Percentiles rank a stretch among this genome's conserved stretches.
Evolutionary conservation across 208 protist genomes (phyloP).

Genomic region (Wallacemonas sp.): DNA sequence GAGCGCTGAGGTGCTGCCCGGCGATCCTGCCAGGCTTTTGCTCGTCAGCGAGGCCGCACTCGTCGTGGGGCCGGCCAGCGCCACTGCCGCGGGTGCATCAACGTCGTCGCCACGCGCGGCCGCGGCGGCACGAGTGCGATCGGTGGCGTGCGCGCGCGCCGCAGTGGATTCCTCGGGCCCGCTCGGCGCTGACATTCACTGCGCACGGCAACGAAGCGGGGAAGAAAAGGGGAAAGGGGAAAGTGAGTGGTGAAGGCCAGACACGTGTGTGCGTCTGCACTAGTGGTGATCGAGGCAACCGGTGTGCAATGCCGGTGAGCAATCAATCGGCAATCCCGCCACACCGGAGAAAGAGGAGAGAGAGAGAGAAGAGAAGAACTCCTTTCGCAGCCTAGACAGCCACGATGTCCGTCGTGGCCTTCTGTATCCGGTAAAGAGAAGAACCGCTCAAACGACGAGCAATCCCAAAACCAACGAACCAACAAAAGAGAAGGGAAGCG

Average conservation of each 20-base stretch:
- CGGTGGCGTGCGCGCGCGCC: no score
- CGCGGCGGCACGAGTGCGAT: no score
- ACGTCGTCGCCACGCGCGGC: no score
- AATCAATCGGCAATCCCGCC: no score
- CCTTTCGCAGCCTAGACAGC: neutral
- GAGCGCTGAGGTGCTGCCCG: neutral
- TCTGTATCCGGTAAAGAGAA: neutral
- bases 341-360: neutral
- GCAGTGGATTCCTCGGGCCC: no score
- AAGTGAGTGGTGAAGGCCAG: no score
- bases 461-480: neutral
- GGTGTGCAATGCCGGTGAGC: no score
- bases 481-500: conserved; percentile 8
- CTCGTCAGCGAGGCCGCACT: neutral
- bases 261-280: no score
- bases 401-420: neutral
- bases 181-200: neutral
- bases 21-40: neutral
- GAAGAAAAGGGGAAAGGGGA: no score
- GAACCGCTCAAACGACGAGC: neutral
- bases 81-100: no score
- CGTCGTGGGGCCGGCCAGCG: neutral
- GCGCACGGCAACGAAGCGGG: no score
- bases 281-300: no score
- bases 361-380: conserved; percentile 2